Evolutionary conservation across 2,329 filamentous ascomycete species (phyloP).

Genomic region (Akanthomyces lecanii): DNA sequence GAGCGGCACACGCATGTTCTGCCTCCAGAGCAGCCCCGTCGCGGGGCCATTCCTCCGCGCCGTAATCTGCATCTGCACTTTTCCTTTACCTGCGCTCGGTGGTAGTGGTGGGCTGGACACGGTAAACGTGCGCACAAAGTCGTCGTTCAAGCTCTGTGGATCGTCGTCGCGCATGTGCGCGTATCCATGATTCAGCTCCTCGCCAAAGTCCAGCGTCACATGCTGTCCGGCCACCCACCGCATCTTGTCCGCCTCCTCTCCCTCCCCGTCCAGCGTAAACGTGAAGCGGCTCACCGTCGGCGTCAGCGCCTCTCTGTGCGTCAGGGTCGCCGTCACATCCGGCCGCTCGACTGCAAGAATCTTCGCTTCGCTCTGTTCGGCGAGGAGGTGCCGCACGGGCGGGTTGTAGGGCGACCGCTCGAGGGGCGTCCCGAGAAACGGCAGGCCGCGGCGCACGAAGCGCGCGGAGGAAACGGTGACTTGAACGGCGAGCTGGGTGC

Average conservation of each 20-base stretch:
- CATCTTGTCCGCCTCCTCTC: constrained; percentile 18
- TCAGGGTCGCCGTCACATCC: constrained; percentile 48
- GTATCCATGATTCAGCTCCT: constrained; percentile 68
- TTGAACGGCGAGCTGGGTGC: constrained; percentile 68
- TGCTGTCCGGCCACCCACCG: constrained; percentile 70
- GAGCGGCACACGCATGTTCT: constrained; percentile 49
- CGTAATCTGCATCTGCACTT: constrained; percentile 64
- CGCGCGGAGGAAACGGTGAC: constrained; percentile 58
- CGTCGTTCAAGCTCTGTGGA: constrained; percentile 75
- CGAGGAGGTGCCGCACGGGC: constrained; percentile 57
- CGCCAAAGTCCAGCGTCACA: constrained; percentile 67
- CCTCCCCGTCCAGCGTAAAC: constrained; percentile 34
- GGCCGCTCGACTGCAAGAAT: constrained; percentile 19
- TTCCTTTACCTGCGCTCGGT: constrained; percentile 13
- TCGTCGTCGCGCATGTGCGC: constrained; percentile 81
- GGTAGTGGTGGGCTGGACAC: constrained; percentile 58
- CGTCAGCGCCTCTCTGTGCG: constrained; percentile 56
- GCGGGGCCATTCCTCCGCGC: constrained; percentile 64
- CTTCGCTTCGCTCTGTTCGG: constrained; percentile 41
- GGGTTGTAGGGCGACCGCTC: constrained; percentile 78
- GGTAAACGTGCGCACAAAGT: constrained; percentile 80
- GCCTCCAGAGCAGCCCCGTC: constrained; percentile 60
- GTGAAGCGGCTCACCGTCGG: constrained; percentile 64
- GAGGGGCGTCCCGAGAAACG: constrained; percentile 59
- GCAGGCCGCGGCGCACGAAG: constrained; percentile 60